Base-by-base conservation (phyloP, 192 early-diverging fungal genomes). In the Spizellomyces punctatus region DNA sequence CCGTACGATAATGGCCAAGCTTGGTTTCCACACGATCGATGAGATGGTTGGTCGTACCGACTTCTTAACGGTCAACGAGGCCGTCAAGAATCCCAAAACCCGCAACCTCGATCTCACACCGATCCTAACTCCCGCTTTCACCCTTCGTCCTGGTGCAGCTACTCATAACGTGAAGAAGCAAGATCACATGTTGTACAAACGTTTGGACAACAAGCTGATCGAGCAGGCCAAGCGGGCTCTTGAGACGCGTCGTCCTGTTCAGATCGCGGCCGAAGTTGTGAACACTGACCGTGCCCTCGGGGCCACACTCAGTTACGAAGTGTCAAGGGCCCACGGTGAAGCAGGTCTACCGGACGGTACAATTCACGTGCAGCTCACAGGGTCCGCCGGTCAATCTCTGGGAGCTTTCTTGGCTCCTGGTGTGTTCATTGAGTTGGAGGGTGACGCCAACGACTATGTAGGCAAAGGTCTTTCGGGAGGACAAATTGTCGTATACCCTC, bases 391-490 rank as follows among this genome's bases (percentile, higher is more conserved):
- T 69, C 97, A 99, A 83, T 95, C 94, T 12, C 83, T 98, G 44
- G 97, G 94, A 67, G 95, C 95, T 21, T 99, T 96, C 85, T 82
- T 99, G 58, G 92, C 94, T 14, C 81, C 88, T 3, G 97, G 97
- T 75, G 85, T 98, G 49, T 88, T 89, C 22, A 85, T 99, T 48
- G 93, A 95, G 58, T 83, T 99, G 49, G 96, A 99, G 78, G 97
- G 97, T 71, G 97, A 99, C 72, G 90, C 96, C 6, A 99, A 99
- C 85, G 97, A 98, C 85, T 99, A 99, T 69, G 97, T 99, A 45
- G 97, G 97, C 66, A 99, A 99, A 85, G 97, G 97, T 64, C 85
- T 99, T 49, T 96, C 94, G 6, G 97, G 97, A 73, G 97, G 97
- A 57, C 85, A 85, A 70, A 78, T 99, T 19, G 86, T 93, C 6